phyloP scores from a whole-genome alignment of 2,329 filamentous ascomycete species.

The Trichoderma sp. region DNA sequence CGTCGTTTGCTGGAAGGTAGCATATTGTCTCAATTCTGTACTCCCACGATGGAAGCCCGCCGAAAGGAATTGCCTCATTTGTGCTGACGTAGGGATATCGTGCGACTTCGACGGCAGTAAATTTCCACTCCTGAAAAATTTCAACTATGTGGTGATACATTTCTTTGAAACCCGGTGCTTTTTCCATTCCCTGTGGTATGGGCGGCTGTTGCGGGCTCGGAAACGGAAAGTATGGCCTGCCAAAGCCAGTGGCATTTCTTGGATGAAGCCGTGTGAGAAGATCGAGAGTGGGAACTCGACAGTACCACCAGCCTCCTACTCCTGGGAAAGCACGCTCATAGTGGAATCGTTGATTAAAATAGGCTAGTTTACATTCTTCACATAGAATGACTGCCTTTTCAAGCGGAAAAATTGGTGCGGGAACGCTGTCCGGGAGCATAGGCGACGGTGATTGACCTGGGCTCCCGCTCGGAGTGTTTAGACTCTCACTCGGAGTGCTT shows the following conservation, averaged over 20 bases:
- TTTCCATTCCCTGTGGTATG: neutral
- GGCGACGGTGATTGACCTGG: no score
- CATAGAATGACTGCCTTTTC: no score
- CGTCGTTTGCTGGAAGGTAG: neutral
- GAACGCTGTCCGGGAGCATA: no score
- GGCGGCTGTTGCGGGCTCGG: neutral
- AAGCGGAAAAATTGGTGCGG: no score
- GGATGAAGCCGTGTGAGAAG: neutral
- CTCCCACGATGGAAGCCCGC: neutral
- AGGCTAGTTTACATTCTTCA: no score
- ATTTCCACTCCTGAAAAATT: neutral
- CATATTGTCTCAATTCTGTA: neutral
- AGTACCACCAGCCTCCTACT: no score
- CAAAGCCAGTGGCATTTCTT: neutral
- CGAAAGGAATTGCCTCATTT: neutral
- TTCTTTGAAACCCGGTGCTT: no score
- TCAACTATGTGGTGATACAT: neutral
- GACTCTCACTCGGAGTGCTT: neutral
- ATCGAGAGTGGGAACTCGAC: no score
- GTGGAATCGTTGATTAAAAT: no score
- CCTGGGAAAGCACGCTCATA: no score
- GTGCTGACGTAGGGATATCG: neutral
- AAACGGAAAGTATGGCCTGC: neutral
- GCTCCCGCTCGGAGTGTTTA: neutral
- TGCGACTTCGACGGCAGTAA: neutral